These are phyloP conservation scores for Scedosporium aurantiacum DNA, from an alignment of 2,329 filamentous ascomycete genomes.

Conservation along the genomic window DNA sequence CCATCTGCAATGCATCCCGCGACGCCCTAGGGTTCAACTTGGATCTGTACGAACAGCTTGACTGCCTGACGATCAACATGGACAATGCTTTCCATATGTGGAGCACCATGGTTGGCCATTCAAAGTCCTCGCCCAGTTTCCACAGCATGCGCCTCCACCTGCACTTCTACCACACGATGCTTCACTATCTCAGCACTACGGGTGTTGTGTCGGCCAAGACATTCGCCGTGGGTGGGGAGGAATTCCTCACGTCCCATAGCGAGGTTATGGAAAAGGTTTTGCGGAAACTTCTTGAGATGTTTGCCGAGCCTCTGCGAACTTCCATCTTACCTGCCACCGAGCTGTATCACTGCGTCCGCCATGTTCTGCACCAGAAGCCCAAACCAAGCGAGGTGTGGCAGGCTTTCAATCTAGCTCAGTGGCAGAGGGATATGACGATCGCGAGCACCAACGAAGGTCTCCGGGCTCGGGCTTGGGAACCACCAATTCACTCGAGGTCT, in stretches of 20 bases:
- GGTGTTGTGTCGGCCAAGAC: constrained; percentile 4
- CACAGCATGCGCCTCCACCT: background rate
- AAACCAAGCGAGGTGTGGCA: constrained; percentile 6
- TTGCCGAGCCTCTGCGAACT: constrained; percentile 15
- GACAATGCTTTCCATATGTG: constrained; percentile 37
- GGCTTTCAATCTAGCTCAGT: constrained; percentile 8
- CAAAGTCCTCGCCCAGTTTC: constrained; percentile 15
- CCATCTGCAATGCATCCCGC: constrained; percentile 7
- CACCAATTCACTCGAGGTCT: background rate
- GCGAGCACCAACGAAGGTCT: constrained; percentile 5
- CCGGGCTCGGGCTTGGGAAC: background rate
- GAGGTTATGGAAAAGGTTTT: constrained; percentile 5
- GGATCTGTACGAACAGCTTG: constrained; percentile 16
- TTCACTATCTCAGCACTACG: constrained; percentile 5
- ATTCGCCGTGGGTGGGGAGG: background rate
- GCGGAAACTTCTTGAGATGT: constrained; percentile 3
- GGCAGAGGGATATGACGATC: constrained; percentile 4
- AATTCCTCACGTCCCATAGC: background rate
- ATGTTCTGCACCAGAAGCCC: constrained; percentile 8
- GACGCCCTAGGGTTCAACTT: constrained; percentile 6
- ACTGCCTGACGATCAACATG: constrained; percentile 34
- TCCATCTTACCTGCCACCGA: constrained; percentile 27
- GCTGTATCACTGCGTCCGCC: constrained; percentile 26
- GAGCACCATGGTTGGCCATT: constrained; percentile 20
- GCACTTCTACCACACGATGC: constrained; percentile 5